These are phyloP conservation scores for Gaeumannomyces sp. DNA, from an alignment of 2,329 filamentous ascomycete genomes.

Conservation along the genomic window DNA sequence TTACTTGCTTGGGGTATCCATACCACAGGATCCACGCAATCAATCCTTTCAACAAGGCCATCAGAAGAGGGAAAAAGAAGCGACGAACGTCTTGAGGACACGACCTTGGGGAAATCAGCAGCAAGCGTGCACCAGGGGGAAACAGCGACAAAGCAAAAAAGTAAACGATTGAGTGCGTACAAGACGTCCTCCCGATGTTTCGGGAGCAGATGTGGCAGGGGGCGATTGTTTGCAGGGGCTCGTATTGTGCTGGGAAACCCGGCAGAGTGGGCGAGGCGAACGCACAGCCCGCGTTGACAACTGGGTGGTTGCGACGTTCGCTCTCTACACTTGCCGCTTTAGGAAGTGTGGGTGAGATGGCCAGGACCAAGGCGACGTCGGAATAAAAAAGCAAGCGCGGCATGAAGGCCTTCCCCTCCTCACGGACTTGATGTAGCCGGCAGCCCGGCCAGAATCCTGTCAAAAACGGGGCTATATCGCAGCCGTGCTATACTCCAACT, in stretches of 20 bases:
- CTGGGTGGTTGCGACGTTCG: too few relatives aligned
- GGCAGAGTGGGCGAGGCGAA: too few relatives aligned
- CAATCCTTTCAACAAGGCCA: neutral
- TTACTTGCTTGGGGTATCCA: neutral
- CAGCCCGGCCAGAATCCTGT: neutral
- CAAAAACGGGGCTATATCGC: neutral
- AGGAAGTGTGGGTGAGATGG: neutral
- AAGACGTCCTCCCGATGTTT: neutral
- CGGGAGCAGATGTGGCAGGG: too few relatives aligned
- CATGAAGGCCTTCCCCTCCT: neutral
- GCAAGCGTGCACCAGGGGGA: too few relatives aligned
- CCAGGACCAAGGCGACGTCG: neutral
- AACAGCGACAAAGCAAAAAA: neutral
- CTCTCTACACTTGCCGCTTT: neutral
- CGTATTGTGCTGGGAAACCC: neutral
- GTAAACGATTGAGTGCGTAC: neutral
- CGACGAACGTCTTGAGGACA: neutral
- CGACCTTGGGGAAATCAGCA: neutral
- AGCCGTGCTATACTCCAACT: neutral
- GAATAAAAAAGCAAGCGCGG: neutral
- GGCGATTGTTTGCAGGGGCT: neutral
- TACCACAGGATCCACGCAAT: neutral
- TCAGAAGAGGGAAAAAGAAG: neutral
- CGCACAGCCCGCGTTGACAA: too few relatives aligned
- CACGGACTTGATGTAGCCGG: neutral